Percentiles rank a stretch among this genome's conserved stretches.
Conservation (phyloP, 2,329 filamentous ascomycete genomes). For the Nothophaeocryptopus gaeumannii region DNA sequence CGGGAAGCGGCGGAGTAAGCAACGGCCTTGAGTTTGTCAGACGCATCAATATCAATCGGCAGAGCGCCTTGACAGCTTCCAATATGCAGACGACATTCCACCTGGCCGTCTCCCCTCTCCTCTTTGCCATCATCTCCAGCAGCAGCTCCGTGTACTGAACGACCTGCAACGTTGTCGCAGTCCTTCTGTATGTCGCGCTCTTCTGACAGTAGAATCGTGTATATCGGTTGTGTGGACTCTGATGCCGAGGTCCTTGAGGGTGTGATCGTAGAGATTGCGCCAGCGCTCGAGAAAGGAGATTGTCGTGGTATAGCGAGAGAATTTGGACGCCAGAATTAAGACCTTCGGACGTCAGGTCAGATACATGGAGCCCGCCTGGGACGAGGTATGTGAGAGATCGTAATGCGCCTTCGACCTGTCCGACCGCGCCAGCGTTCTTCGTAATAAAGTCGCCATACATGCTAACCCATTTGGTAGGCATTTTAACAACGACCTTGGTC, state of each 20-base stretch:
- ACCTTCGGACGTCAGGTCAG: constrained; percentile 91
- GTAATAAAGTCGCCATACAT: constrained; percentile 88
- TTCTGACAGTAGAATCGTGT: constrained; percentile 62
- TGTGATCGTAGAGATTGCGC: constrained; percentile 52
- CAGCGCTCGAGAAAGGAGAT: constrained; percentile 68
- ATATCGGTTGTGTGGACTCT: constrained; percentile 60
- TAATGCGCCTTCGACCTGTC: constrained; percentile 90
- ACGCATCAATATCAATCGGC: constrained; percentile 73
- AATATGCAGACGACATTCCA: constrained; percentile 86
- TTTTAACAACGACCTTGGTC: constrained; percentile 28
- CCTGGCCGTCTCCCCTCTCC: constrained; percentile 72
- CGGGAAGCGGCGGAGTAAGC: constrained; percentile 78
- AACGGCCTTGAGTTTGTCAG: constrained; percentile 80
- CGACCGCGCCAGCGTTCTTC: constrained; percentile 89
- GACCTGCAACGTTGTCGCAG: constrained; percentile 80
- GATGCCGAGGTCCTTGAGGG: constrained; percentile 34
- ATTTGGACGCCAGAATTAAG: constrained; percentile 78
- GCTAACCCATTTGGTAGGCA: constrained; percentile 37
- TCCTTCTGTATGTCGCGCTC: constrained; percentile 70
- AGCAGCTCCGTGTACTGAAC: constrained; percentile 92
- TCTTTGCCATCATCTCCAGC: constrained; percentile 96
- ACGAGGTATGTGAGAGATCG: constrained; percentile 95
- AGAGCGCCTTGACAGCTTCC: constrained; percentile 82
- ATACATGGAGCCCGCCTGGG: constrained; percentile 82
- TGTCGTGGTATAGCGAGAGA: constrained; percentile 89